Conservation (phyloP, 768 basidiomycete genomes). For the Mycena latifolia region DNA sequence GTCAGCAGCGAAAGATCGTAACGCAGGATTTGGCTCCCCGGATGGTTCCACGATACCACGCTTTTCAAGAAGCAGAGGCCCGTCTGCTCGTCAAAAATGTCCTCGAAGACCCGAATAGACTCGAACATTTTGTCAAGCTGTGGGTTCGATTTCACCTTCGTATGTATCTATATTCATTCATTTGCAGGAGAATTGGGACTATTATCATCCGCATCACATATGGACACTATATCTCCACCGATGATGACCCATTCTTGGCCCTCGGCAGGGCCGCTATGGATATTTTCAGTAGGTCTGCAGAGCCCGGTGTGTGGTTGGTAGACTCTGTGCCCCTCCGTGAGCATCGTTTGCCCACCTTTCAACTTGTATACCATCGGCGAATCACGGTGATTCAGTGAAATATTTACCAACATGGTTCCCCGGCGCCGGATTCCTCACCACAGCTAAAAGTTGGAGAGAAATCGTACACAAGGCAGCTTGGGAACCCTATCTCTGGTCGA, state of each 20-base stretch:
- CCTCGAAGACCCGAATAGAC: not conserved
- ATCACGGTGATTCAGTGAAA: conserved; percentile 10
- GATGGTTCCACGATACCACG: not conserved
- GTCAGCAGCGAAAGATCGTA: conserved; percentile 18
- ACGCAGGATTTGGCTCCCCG: conserved; percentile 5
- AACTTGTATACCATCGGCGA: no score
- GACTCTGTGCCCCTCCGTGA: conserved; percentile 38
- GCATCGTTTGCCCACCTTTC: not conserved
- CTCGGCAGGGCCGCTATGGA: conserved; percentile 43
- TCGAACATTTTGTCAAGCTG: no score
- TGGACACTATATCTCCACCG: not conserved
- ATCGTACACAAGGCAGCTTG: not conserved
- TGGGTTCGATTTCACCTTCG: no score
- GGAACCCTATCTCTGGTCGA: conserved; percentile 13
- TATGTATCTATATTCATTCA: not conserved
- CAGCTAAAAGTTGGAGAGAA: not conserved
- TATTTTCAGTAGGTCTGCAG: conserved; percentile 47
- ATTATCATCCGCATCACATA: conserved; percentile 13
- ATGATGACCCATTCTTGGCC: conserved; percentile 44
- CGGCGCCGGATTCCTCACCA: not conserved
- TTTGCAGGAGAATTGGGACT: conserved; percentile 2
- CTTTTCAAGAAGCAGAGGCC: conserved; percentile 10
- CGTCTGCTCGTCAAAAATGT: not conserved
- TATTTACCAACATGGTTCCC: conserved; percentile 7
- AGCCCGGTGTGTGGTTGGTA: conserved; percentile 49